phyloP scores from a whole-genome alignment of 768 basidiomycete species.

The Podaxis sp. region DNA sequence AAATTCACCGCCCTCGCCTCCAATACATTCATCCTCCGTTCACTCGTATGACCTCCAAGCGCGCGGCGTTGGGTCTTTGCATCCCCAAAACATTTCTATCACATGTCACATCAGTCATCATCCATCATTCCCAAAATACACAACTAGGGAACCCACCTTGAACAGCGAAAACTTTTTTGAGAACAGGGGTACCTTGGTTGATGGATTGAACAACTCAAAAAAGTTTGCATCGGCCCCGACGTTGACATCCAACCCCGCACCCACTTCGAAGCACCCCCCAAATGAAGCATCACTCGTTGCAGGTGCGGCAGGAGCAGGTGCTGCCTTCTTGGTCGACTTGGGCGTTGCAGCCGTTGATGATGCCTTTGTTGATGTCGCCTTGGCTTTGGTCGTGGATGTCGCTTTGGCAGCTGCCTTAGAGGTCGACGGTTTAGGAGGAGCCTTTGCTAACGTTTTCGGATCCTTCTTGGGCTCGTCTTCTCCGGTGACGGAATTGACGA shows the following conservation, averaged over 20 bases:
- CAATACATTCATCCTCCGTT: not conserved
- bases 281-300: not conserved
- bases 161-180: constrained; percentile 36
- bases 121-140: not conserved
- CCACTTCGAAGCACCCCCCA: constrained; percentile 37
- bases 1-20: not conserved
- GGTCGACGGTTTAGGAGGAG: not conserved
- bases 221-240: constrained; percentile 40
- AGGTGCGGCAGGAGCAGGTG: not conserved
- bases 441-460: not conserved
- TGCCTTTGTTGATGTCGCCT: not conserved
- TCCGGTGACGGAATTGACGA: not conserved
- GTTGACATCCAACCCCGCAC: constrained; percentile 34
- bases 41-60: not conserved
- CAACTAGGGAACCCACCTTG: constrained; percentile 27
- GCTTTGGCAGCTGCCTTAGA: not conserved
- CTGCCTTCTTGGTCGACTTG: not conserved
- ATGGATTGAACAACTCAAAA: constrained; percentile 38
- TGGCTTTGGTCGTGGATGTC: not conserved
- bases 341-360: not conserved
- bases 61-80: not conserved
- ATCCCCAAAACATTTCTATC: constrained; percentile 21
- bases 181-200: constrained; percentile 33
- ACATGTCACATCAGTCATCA: not conserved
- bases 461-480: not conserved